These are phyloP conservation scores for Santalum album DNA, from an alignment of 164 flowering plant genomes.

Conservation along the genomic window DNA sequence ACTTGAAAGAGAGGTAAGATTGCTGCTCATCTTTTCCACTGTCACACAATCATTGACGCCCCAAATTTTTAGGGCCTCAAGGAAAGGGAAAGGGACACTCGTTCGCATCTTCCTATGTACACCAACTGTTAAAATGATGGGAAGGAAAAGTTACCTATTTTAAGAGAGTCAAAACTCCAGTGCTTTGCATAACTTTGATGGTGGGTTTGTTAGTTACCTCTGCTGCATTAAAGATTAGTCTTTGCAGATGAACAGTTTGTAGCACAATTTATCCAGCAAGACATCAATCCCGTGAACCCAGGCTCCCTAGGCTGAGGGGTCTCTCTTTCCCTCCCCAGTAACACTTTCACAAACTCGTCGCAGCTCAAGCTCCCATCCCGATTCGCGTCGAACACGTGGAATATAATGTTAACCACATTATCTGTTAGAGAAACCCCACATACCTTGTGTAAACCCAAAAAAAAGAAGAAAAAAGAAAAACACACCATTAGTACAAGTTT, in stretches of 20 bases:
- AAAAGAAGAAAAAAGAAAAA: neutral
- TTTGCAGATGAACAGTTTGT: conserved; percentile 20
- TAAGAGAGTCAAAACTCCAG: too few relatives aligned
- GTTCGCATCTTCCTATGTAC: too few relatives aligned
- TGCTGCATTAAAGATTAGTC: conserved; percentile 13
- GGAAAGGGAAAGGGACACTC: too few relatives aligned
- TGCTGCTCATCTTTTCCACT: too few relatives aligned
- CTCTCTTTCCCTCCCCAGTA: conserved; percentile 58
- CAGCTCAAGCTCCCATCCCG: conserved; percentile 65
- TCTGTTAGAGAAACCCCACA: conserved; percentile 62
- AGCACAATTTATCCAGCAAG: conserved; percentile 46
- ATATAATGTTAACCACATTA: conserved; percentile 62
- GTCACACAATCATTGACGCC: too few relatives aligned
- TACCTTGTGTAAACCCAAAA: too few relatives aligned
- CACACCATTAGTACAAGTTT: neutral
- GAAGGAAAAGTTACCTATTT: too few relatives aligned
- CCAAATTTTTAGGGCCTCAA: too few relatives aligned
- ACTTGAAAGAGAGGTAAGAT: too few relatives aligned
- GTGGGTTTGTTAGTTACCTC: too few relatives aligned
- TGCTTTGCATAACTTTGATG: too few relatives aligned
- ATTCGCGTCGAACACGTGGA: conserved; percentile 70
- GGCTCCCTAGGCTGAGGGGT: conserved; percentile 39
- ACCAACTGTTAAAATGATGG: too few relatives aligned
- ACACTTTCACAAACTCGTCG: conserved; percentile 69
- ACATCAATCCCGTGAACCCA: conserved; percentile 45